Percentiles rank a stretch among this genome's conserved stretches.
Evolutionary conservation across 1,139 yeast genomes (phyloP).

Genomic region (Maudiozyma humilis): DNA sequence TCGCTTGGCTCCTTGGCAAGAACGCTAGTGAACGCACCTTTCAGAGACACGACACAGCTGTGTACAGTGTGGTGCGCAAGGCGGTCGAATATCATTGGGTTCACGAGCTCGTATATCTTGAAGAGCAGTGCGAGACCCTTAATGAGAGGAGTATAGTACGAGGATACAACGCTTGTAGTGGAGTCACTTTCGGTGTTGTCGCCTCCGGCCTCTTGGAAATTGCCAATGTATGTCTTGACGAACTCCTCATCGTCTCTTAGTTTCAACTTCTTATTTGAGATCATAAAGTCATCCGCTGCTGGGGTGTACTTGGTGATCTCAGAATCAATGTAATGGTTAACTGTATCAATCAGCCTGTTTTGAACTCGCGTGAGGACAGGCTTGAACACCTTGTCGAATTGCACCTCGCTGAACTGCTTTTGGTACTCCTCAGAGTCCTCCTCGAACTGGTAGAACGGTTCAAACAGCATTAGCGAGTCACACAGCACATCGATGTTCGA

Average conservation of each 20-base stretch:
- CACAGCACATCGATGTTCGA: constrained; percentile 58
- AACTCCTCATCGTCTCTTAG: constrained; percentile 17
- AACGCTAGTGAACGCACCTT: constrained; percentile 42
- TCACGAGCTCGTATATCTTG: constrained; percentile 71
- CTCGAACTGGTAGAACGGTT: constrained; percentile 60
- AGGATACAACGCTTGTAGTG: constrained; percentile 11
- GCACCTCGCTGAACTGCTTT: constrained; percentile 31
- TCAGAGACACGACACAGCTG: constrained; percentile 56
- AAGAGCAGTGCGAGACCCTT: constrained; percentile 65
- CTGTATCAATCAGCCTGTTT: constrained; percentile 67
- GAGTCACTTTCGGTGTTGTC: not conserved
- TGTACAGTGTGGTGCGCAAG: constrained; percentile 83
- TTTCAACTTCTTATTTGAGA: constrained; percentile 39
- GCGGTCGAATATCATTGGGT: constrained; percentile 74
- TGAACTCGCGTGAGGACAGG: constrained; percentile 74
- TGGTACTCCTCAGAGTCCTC: constrained; percentile 32
- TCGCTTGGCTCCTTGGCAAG: constrained; percentile 24
- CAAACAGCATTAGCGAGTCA: constrained; percentile 64
- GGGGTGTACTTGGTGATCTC: constrained; percentile 63
- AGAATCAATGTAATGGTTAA: constrained; percentile 63
- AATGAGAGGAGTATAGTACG: constrained; percentile 66
- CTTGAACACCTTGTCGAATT: constrained; percentile 53
- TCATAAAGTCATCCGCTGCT: constrained; percentile 54
- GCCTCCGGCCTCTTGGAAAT: constrained; percentile 9
- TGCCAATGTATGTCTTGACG: constrained; percentile 16